phyloP scores from a whole-genome alignment of 2,329 filamentous ascomycete species.

The Trichophyton verrucosum region DNA sequence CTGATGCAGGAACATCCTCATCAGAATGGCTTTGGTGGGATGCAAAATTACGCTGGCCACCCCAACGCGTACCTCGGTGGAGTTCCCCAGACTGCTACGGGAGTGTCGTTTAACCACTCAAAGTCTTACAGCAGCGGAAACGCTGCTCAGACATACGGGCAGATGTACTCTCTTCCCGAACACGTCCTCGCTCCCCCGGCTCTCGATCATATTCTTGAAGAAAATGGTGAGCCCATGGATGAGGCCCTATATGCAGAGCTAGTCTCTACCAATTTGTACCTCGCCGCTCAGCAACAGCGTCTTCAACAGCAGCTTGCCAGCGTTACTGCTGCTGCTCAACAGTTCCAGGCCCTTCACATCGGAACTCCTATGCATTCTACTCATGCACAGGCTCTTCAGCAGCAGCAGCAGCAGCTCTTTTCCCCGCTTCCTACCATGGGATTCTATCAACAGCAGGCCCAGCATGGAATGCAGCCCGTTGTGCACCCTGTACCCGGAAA shows the following conservation, averaged over 20 bases:
- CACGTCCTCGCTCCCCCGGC: slow-evolving; percentile 46
- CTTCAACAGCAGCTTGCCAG: slow-evolving; percentile 84
- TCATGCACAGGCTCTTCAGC: not conserved
- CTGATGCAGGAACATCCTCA: slow-evolving; percentile 43
- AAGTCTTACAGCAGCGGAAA: slow-evolving; percentile 13
- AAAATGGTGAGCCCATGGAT: slow-evolving; percentile 63
- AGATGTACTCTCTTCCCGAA: slow-evolving; percentile 50
- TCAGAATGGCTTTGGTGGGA: slow-evolving; percentile 35
- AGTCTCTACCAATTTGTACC: slow-evolving; percentile 78
- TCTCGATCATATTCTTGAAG: slow-evolving; percentile 56
- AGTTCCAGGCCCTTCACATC: slow-evolving; percentile 66
- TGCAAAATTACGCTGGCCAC: slow-evolving; percentile 29
- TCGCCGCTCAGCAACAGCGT: slow-evolving; percentile 88
- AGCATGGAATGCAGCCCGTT: slow-evolving; percentile 53
- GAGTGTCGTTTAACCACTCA: slow-evolving; percentile 39
- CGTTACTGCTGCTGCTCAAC: slow-evolving; percentile 70
- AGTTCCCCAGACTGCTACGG: slow-evolving; percentile 48
- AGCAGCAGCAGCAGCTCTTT: slow-evolving; percentile 39
- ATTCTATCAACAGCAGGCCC: slow-evolving; percentile 54
- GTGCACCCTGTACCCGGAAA: slow-evolving; percentile 52
- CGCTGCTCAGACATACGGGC: slow-evolving; percentile 36
- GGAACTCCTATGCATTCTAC: slow-evolving; percentile 30
- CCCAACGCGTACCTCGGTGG: slow-evolving; percentile 18
- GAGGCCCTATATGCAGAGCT: slow-evolving; percentile 78
- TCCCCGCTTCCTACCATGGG: slow-evolving; percentile 38